These are phyloP conservation scores for Linderina pennispora DNA, from an alignment of 192 early-diverging fungal species.

Conservation along the genomic window DNA sequence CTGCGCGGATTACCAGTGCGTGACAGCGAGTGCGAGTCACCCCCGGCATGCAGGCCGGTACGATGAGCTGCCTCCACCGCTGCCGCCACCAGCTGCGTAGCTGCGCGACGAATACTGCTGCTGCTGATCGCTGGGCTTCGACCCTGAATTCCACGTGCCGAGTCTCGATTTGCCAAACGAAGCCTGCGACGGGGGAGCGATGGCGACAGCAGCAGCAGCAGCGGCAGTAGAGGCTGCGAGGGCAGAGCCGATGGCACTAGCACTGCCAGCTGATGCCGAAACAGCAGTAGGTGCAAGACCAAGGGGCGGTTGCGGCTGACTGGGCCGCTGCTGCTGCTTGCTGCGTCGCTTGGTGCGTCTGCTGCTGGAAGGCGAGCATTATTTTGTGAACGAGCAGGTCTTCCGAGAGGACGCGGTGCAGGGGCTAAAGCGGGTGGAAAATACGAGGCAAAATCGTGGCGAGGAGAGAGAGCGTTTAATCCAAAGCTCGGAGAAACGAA, in stretches of 20 bases:
- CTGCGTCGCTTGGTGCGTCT: slow-evolving; percentile 30
- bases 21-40: slow-evolving; percentile 1
- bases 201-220: not conserved
- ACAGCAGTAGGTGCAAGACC: slow-evolving; percentile 29
- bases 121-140: not conserved
- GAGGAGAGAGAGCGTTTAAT: too few relatives aligned
- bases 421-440: too few relatives aligned
- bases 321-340: too few relatives aligned
- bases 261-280: slow-evolving; percentile 20
- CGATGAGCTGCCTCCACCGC: not conserved
- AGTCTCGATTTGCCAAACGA: not conserved
- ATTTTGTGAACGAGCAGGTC: too few relatives aligned
- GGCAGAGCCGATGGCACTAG: too few relatives aligned
- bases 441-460: too few relatives aligned
- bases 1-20: slow-evolving; percentile 25
- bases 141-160: not conserved
- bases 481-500: too few relatives aligned
- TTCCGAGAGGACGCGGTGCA: too few relatives aligned
- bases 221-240: not conserved
- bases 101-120: not conserved
- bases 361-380: slow-evolving; percentile 46
- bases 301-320: slow-evolving; percentile 7
- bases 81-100: too few relatives aligned
- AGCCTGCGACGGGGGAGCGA: not conserved
- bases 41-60: slow-evolving; percentile 19